Evolutionary conservation across 331 rosid species (phyloP), one percentile per base, ranked within the genome.

Genomic region (Rhamnella rubrinervis): DNA sequence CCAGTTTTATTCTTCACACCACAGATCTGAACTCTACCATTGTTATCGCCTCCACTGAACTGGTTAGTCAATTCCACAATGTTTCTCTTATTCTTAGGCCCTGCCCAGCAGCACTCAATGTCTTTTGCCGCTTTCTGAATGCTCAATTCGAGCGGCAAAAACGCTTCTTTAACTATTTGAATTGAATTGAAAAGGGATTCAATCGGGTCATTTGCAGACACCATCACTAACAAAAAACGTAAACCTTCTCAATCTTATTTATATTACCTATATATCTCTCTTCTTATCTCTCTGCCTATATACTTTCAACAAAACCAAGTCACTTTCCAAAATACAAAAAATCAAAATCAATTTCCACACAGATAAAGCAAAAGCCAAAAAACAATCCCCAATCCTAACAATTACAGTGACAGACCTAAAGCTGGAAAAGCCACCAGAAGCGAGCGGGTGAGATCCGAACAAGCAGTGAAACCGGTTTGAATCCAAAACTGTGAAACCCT

Each of bases 161-260:
- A 55, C 64, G 77, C 87, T 52, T 91, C 97, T 79, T 91, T 91
- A 50, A 91, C 81, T 55, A 77, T 77, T 47, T 89, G 96, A 83
- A 95, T 81, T 75, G 99, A 87, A 85, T 83, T 87, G 83, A 89
- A 76, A 85, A 95, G 82, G 39, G 93, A 87, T 78, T 95, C 96
- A 56, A 85, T 84, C 55, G 99, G 97, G 81, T 86, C 93, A 67
- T 85, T 87, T 31, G 82, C 80, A 35, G 92, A 71, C 79, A 91
- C 89, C 99, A 95, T 95, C 72, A 80, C 83, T 79, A 18, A 82
- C 63, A 71, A 75, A 70, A 67, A 46, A 61, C 46, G 15, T 72
- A 76, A 51, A 55, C 44, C 21, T 25, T 20, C 66, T 53, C 50
- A 51, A 61, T 73, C 49, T 66, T 59, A 37, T 39, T 3, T 3